Evolutionary conservation across 148 eudicot species (phyloP).

Genomic region (Pouteria glomerata): DNA sequence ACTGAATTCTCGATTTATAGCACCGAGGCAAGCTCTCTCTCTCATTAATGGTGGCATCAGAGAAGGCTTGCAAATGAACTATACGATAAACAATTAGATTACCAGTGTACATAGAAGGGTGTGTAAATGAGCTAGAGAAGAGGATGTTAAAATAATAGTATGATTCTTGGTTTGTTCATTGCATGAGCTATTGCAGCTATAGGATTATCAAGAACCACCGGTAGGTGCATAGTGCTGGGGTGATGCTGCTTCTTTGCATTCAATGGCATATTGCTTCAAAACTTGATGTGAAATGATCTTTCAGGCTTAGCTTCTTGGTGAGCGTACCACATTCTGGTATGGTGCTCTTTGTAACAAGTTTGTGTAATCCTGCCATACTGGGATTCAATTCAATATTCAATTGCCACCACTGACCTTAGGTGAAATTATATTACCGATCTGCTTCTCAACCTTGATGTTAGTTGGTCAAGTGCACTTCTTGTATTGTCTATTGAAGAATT

Average conservation of each 20-base stretch:
- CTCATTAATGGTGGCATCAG: constrained; percentile 24
- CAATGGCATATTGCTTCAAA: neutral
- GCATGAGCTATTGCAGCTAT: neutral
- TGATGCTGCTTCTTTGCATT: neutral
- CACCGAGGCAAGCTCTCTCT: constrained; percentile 61
- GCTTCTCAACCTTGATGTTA: neutral
- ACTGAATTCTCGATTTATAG: constrained; percentile 70
- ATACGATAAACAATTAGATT: neutral
- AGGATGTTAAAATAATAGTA: neutral
- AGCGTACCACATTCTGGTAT: neutral
- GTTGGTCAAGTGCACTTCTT: neutral
- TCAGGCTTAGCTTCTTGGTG: neutral
- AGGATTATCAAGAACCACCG: neutral
- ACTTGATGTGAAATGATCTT: neutral
- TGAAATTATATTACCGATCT: neutral
- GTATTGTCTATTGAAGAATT: neutral
- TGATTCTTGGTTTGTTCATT: neutral
- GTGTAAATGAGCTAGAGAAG: constrained; percentile 4
- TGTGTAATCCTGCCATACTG: neutral
- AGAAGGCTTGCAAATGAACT: constrained; percentile 14
- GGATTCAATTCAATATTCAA: neutral
- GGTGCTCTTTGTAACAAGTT: neutral
- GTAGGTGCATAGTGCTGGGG: neutral
- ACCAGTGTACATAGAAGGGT: constrained; percentile 16
- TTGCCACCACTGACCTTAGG: neutral